These are phyloP conservation scores for Penicillium verhagenii DNA, from an alignment of 495 filamentous ascomycete species.

Conservation along the genomic window DNA sequence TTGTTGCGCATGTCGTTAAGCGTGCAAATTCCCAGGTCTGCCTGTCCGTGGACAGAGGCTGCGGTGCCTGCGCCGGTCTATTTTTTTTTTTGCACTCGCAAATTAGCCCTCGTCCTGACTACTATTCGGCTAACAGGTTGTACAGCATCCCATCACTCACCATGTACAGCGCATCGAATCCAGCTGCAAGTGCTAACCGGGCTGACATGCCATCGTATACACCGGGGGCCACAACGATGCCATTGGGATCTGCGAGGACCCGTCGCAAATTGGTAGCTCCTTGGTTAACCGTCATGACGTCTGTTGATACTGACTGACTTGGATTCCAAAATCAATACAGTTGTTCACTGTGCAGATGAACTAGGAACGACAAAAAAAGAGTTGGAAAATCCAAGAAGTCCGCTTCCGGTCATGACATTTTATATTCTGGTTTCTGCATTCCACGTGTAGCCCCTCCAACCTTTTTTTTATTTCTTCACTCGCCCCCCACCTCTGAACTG, in stretches of 20 bases:
- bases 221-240: slow-evolving; percentile 56
- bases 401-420: not conserved
- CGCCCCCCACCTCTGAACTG: slow-evolving; percentile 9
- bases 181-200: slow-evolving; percentile 58
- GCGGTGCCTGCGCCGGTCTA: slow-evolving; percentile 67
- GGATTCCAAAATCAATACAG: not conserved
- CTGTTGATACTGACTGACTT: slow-evolving; percentile 1
- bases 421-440: not conserved
- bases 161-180: slow-evolving; percentile 69
- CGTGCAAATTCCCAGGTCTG: slow-evolving; percentile 63
- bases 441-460: not conserved
- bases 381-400: not conserved
- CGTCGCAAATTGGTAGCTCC: slow-evolving; percentile 32
- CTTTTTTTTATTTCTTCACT: slow-evolving; percentile 1
- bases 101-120: not conserved
- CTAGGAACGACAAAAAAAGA: not conserved
- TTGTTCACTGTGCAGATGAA: not conserved
- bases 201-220: slow-evolving; percentile 71
- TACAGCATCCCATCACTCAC: slow-evolving; percentile 47
- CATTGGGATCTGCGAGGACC: slow-evolving; percentile 29
- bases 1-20: slow-evolving; percentile 47
- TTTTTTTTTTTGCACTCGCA: slow-evolving; percentile 4
- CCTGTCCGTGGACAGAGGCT: slow-evolving; percentile 63
- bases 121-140: too few species aligned
- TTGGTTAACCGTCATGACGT: slow-evolving; percentile 30